phyloP scores from a whole-genome alignment of 129 eudicot species.

The Flaveria bidentis region DNA sequence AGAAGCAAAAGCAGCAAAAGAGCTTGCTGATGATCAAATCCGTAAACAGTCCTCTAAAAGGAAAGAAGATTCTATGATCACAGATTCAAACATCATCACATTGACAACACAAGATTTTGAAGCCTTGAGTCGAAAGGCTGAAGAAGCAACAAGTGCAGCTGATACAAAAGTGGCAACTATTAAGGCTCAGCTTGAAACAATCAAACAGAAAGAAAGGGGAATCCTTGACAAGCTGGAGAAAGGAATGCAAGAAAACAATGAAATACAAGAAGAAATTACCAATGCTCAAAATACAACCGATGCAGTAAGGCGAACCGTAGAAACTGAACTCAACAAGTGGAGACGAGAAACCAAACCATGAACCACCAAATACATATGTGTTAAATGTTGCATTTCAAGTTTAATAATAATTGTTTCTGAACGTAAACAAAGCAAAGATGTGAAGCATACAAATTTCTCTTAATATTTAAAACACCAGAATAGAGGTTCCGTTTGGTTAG shows the following conservation, averaged over 20 bases:
- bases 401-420: too few species aligned
- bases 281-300: conserved; percentile 72
- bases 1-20: conserved; percentile 70
- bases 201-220: conserved; percentile 53
- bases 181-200: conserved; percentile 61
- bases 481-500: too few species aligned
- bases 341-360: conserved; percentile 34
- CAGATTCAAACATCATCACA: conserved; percentile 37
- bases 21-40: conserved; percentile 54
- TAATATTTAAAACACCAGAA: too few species aligned
- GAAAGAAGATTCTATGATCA: neutral
- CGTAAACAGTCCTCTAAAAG: conserved; percentile 26
- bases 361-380: neutral
- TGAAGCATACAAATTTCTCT: too few species aligned
- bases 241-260: conserved; percentile 53
- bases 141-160: conserved; percentile 47
- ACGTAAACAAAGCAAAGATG: too few species aligned
- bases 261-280: conserved; percentile 47
- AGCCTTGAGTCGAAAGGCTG: conserved; percentile 54
- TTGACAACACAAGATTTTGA: conserved; percentile 57
- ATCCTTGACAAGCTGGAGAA: conserved; percentile 52
- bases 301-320: conserved; percentile 55
- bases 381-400: too few species aligned
- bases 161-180: conserved; percentile 64
- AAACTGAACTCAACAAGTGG: conserved; percentile 60